Evolutionary conservation across 148 eudicot species (phyloP), one percentile per base, ranked within the genome.

Genomic region (Fallopia convolvulus): DNA sequence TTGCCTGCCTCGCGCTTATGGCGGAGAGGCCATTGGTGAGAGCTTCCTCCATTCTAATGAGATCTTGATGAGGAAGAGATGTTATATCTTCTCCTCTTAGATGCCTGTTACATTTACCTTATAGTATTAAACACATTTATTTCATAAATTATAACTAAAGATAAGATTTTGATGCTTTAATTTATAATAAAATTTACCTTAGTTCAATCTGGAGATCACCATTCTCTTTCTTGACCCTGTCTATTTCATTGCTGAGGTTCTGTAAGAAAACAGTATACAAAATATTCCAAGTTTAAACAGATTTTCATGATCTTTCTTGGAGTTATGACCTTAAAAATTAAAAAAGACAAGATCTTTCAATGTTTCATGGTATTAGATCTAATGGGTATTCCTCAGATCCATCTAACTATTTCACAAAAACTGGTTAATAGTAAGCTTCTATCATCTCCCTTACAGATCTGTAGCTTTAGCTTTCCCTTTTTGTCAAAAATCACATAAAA

Each of bases 181-280:
- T 48, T 8, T 44, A 44, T 44, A 44, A 44, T 9, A n/a, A n/a
- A n/a, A n/a, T 6, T 36, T 84, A 92, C 97, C 92, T 92, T 73
- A 92, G 90, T 77, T 90, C 88, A 63, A 89, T 85, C 83, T 86
- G 87, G 93, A 92, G 84, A 65, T 81, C 87, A 55, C 90, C 92
- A 81, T 92, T 92, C 47, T 90, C 94, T 76, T 90, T 92, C 82
- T 90, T 89, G 84, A 92, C 79, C 74, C 92, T 81, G 11, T 92
- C 94, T 30, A 92, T 77, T 81, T 92, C 94, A 50, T 87, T 83
- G 83, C 76, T 82, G 8, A 90, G 87, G 72, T 89, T 86, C 94
- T 92, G 89, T 52, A 26, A 65, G 15, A 11, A 48, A 48, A 13
- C 15, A 48, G 3, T 48, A 48, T 8, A 8, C 15, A 48, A 48